Percentiles rank a stretch among this genome's conserved stretches.
Evolutionary conservation across 768 basidiomycete species (phyloP).

Genomic region (Lepiota brunneoincarnata): DNA sequence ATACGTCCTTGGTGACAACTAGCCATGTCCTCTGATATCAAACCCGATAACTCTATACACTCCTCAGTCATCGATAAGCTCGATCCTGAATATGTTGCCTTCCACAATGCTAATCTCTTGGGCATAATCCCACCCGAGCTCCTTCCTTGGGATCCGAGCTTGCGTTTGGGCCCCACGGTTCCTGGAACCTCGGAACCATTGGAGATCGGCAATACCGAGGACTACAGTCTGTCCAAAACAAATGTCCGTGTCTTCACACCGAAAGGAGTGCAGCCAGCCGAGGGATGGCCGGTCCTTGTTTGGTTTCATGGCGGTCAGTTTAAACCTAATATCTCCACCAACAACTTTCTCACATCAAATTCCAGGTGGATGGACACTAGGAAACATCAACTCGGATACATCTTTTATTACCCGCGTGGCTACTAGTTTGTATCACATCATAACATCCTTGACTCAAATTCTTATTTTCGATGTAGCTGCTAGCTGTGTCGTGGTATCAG

Average conservation of each 20-base stretch:
- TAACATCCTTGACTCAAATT: not conserved
- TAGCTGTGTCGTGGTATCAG: constrained; percentile 58
- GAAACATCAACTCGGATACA: constrained; percentile 58
- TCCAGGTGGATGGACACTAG: constrained; percentile 76
- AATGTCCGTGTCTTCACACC: constrained; percentile 67
- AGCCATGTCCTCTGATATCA: not conserved
- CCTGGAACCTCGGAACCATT: constrained; percentile 58
- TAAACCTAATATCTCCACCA: not conserved
- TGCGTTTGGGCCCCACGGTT: constrained; percentile 51
- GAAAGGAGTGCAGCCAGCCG: constrained; percentile 40
- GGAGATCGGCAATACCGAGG: constrained; percentile 51
- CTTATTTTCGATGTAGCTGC: constrained; percentile 38
- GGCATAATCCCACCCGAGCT: constrained; percentile 50
- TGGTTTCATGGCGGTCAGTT: constrained; percentile 71
- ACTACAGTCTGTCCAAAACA: constrained; percentile 49
- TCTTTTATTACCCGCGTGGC: constrained; percentile 61
- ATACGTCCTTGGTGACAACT: not conserved
- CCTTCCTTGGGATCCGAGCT: constrained; percentile 57
- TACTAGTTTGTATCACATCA: constrained; percentile 37
- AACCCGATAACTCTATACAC: constrained; percentile 50
- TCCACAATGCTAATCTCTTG: constrained; percentile 50
- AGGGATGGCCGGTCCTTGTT: constrained; percentile 71
- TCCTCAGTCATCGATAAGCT: constrained; percentile 55
- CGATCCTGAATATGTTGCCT: constrained; percentile 65
- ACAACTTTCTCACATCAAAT: not conserved